Conservation (phyloP, 1,284 basidiomycete species). For the Austroboletus sp. region DNA sequence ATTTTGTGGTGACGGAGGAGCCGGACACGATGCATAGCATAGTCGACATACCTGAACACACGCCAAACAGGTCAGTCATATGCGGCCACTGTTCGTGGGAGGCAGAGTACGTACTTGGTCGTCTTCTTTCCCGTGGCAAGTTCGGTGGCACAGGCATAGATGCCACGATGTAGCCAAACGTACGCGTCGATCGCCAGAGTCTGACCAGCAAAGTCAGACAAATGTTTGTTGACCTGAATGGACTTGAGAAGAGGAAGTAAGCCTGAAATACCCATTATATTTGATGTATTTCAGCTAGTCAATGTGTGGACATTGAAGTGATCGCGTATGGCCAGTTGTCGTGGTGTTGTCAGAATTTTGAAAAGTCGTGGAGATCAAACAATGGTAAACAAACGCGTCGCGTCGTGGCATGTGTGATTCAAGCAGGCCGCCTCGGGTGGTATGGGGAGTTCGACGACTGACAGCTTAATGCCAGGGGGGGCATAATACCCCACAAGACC, state of each 20-base stretch:
- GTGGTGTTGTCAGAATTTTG: constrained; percentile 2
- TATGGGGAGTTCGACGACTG: no score
- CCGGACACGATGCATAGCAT: constrained; percentile 88
- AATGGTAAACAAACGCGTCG: constrained; percentile 29
- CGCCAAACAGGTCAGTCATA: constrained; percentile 5
- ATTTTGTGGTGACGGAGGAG: constrained; percentile 82
- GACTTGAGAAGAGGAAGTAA: constrained; percentile 88
- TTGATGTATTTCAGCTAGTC: not conserved
- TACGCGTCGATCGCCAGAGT: constrained; percentile 84
- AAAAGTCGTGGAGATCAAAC: constrained; percentile 19
- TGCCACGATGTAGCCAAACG: constrained; percentile 95
- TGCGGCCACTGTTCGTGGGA: not conserved
- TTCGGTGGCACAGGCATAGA: constrained; percentile 87
- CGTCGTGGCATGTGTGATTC: constrained; percentile 6
- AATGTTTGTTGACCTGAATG: constrained; percentile 71
- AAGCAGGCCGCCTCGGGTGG: no score
- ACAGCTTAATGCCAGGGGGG: no score
- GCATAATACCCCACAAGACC: no score
- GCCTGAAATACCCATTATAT: constrained; percentile 85
- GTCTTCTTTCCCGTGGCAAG: constrained; percentile 81
- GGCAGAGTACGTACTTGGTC: constrained; percentile 55
- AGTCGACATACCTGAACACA: constrained; percentile 79
- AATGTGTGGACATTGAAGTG: constrained; percentile 2
- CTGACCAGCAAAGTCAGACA: constrained; percentile 78
- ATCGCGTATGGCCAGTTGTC: not conserved